A percentile compares a stretch with the other conserved stretches of the same genome.
Evolutionary conservation across 1,139 yeast genomes (phyloP).

Genomic region (Candida anutae): DNA sequence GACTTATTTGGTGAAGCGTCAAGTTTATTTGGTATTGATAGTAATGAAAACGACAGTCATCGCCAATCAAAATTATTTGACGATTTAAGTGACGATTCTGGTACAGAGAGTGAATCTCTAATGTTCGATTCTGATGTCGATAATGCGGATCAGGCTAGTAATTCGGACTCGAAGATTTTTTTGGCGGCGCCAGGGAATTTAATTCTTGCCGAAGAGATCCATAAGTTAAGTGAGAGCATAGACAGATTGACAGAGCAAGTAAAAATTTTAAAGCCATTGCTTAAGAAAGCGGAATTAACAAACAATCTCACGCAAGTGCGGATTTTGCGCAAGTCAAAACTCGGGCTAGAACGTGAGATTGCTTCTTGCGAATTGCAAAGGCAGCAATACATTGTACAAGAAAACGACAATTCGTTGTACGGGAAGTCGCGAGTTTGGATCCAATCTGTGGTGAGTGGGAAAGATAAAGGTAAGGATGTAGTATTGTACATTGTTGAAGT

Average conservation of each 20-base stretch:
- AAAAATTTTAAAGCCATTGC: conserved; percentile 54
- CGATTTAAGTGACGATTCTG: conserved; percentile 27
- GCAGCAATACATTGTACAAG: conserved; percentile 79
- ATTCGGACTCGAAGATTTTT: conserved; percentile 21
- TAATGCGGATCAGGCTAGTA: conserved; percentile 6
- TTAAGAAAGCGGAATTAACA: conserved; percentile 75
- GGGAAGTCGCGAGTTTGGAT: conserved; percentile 63
- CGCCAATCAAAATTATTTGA: conserved; percentile 28
- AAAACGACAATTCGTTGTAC: conserved; percentile 69
- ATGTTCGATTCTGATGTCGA: conserved; percentile 14
- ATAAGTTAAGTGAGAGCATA: conserved; percentile 48
- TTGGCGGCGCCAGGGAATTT: conserved; percentile 67
- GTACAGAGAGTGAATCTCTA: conserved; percentile 25
- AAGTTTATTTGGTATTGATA: conserved; percentile 19
- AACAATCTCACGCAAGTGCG: conserved; percentile 65
- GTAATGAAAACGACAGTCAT: conserved; percentile 4
- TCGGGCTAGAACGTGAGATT: conserved; percentile 62
- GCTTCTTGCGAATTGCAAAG: conserved; percentile 62
- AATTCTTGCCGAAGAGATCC: conserved; percentile 61
- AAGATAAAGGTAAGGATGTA: conserved; percentile 51
- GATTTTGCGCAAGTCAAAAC: conserved; percentile 57
- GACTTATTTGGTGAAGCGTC: conserved; percentile 31
- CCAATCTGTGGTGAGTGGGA: conserved; percentile 56
- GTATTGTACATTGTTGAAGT: conserved; percentile 73
- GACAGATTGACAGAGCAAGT: conserved; percentile 56